phyloP scores from a whole-genome alignment of 257 asterid species.

The Coffea canephora region DNA sequence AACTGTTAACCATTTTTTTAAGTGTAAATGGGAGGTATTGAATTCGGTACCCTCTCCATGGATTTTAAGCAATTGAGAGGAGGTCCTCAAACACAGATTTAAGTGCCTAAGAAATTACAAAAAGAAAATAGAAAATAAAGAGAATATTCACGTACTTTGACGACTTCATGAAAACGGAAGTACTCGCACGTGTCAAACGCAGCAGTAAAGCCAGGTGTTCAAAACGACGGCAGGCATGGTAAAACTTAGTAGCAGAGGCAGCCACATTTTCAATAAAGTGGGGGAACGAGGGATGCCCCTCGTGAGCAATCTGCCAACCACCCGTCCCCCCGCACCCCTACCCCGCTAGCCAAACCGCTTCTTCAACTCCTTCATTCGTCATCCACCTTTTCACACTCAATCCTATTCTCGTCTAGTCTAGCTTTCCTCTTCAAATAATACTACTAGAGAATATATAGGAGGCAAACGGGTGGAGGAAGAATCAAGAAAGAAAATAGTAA shows the following conservation, averaged over 20 bases:
- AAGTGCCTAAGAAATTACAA: too few relatives aligned
- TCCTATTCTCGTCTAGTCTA: background rate
- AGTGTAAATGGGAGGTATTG: too few relatives aligned
- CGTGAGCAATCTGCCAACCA: conserved; percentile 20
- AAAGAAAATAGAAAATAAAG: too few relatives aligned
- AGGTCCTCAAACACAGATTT: too few relatives aligned
- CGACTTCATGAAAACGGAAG: background rate
- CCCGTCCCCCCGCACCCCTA: background rate
- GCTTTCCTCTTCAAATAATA: background rate
- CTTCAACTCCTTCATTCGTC: background rate
- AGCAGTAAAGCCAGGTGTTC: background rate
- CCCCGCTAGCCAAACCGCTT: background rate
- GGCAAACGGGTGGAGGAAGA: background rate
- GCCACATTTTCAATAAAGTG: conserved; percentile 39
- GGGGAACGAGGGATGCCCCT: conserved; percentile 15
- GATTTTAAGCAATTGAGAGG: too few relatives aligned
- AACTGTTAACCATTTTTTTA: too few relatives aligned
- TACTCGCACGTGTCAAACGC: background rate
- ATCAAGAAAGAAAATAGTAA: background rate
- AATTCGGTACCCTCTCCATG: too few relatives aligned
- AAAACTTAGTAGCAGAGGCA: background rate
- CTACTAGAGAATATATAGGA: background rate
- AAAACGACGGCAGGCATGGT: background rate
- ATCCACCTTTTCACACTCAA: conserved; percentile 5
- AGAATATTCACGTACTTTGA: background rate